These are phyloP conservation scores for Euphorbia corollata DNA, from an alignment of 441 rosid species.

Conservation along the genomic window DNA sequence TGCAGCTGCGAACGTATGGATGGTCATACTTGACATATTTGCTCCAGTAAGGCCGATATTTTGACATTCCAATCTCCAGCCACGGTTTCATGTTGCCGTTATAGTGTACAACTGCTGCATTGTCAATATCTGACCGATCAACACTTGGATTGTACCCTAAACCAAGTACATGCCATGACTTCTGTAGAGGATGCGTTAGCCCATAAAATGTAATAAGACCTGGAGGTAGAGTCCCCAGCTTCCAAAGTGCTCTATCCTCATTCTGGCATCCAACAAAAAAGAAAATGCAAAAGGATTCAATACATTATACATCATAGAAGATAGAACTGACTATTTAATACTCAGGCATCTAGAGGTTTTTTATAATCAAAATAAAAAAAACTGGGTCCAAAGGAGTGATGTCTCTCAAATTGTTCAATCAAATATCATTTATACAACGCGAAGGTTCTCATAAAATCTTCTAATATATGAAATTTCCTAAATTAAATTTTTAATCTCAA, in stretches of 20 bases:
- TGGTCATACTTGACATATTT: slow-evolving; percentile 79
- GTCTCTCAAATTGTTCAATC: no score
- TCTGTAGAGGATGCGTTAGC: slow-evolving; percentile 70
- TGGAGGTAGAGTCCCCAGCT: slow-evolving; percentile 95
- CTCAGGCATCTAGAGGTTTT: no score
- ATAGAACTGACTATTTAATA: no score
- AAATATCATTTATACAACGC: no score
- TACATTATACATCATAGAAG: no score
- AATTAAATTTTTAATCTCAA: no score
- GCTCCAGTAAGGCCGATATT: slow-evolving; percentile 80
- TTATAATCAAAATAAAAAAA: no score
- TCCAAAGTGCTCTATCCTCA: slow-evolving; percentile 86
- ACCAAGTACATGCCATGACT: slow-evolving; percentile 96
- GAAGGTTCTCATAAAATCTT: no score
- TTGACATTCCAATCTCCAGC: slow-evolving; percentile 93
- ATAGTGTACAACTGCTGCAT: slow-evolving; percentile 85
- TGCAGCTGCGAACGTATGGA: slow-evolving; percentile 75
- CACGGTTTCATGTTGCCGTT: slow-evolving; percentile 99
- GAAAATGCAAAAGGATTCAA: no score
- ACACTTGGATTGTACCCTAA: slow-evolving; percentile 91
- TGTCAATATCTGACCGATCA: slow-evolving; percentile 63
- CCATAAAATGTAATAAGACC: slow-evolving; percentile 88
- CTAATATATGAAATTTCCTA: no score
- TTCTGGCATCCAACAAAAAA: slow-evolving; percentile 43
- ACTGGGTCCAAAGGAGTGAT: no score